These are phyloP conservation scores for Emericellopsis cladophorae DNA, from an alignment of 2,329 filamentous ascomycete species.

Conservation along the genomic window DNA sequence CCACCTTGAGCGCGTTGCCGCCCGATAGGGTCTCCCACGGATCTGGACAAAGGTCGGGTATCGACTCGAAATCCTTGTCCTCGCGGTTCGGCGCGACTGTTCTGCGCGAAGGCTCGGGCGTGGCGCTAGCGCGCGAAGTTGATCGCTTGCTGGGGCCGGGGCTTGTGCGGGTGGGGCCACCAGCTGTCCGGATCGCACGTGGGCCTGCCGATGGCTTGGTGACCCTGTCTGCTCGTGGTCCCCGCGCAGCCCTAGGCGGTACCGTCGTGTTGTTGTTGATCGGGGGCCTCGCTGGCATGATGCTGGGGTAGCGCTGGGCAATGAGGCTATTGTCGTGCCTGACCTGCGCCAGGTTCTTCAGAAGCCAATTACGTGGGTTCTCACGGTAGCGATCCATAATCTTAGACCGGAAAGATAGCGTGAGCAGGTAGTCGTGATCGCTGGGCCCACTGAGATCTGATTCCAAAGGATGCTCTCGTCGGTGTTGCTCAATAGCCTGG, in stretches of 20 bases:
- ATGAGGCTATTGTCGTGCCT: conserved; percentile 30
- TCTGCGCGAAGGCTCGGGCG: conserved; percentile 37
- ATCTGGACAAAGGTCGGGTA: conserved; percentile 58
- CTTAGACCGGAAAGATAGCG: conserved; percentile 37
- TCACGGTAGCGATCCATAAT: conserved; percentile 30
- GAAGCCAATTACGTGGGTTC: conserved; percentile 34
- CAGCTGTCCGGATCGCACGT: conserved; percentile 20
- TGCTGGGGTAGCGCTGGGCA: conserved; percentile 22
- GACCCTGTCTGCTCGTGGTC: conserved; percentile 19
- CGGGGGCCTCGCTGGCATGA: conserved; percentile 28
- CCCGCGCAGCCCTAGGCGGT: conserved; percentile 13
- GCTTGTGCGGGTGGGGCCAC: conserved; percentile 9
- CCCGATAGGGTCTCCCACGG: conserved; percentile 51
- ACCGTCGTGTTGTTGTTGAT: conserved; percentile 8
- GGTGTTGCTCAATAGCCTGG: background rate
- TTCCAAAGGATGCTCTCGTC: no score
- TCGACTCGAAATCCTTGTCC: conserved; percentile 65
- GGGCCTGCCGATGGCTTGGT: conserved; percentile 19
- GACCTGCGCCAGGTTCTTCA: conserved; percentile 36
- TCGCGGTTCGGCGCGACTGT: conserved; percentile 56
- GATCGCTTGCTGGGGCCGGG: conserved; percentile 5
- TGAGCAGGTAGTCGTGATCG: conserved; percentile 39
- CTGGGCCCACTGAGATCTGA: conserved; percentile 24
- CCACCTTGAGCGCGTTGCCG: conserved; percentile 66
- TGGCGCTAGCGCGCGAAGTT: conserved; percentile 25